phyloP scores from a whole-genome alignment of 495 filamentous ascomycete species.

The Neurospora hispaniola region DNA sequence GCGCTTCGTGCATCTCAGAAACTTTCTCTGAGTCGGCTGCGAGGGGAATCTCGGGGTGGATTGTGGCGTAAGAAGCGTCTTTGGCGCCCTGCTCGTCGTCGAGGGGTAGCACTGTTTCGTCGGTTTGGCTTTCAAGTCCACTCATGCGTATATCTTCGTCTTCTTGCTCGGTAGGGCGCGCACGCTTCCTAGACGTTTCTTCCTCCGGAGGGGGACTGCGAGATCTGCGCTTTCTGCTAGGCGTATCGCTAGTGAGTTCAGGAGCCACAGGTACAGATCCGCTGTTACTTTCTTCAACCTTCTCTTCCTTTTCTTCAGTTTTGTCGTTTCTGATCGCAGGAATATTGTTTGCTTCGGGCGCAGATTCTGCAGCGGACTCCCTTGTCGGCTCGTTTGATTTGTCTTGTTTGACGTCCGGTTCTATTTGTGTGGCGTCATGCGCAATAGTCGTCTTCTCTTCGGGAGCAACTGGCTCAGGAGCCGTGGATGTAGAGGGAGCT shows the following conservation, averaged over 20 bases:
- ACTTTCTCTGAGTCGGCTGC: not conserved
- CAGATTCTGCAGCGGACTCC: not conserved
- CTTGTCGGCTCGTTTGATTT: not conserved
- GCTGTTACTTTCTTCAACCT: not conserved
- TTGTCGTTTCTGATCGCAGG: not conserved
- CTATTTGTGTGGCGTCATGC: not conserved
- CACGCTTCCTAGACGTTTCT: conserved; percentile 33
- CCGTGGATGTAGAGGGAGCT: not conserved
- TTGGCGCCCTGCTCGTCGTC: not conserved
- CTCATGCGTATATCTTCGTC: conserved; percentile 4
- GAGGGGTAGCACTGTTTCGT: conserved; percentile 1
- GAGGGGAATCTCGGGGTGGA: conserved; percentile 1
- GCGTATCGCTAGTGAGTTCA: conserved; percentile 43
- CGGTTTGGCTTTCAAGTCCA: not conserved
- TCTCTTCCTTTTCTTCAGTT: not conserved
- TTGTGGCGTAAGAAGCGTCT: conserved; percentile 5
- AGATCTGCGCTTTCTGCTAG: conserved; percentile 67
- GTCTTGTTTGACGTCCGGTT: not conserved
- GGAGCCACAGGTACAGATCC: conserved; percentile 3
- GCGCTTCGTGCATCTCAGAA: not conserved
- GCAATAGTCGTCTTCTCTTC: not conserved
- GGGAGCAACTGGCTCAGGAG: not conserved
- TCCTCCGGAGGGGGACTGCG: conserved; percentile 50
- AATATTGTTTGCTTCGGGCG: not conserved
- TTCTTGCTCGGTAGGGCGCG: conserved; percentile 21